A percentile compares a stretch with the other conserved stretches of the same genome.
These are phyloP conservation scores for Trametes coccinea DNA, from an alignment of 768 basidiomycete genomes.

Conservation along the genomic window DNA sequence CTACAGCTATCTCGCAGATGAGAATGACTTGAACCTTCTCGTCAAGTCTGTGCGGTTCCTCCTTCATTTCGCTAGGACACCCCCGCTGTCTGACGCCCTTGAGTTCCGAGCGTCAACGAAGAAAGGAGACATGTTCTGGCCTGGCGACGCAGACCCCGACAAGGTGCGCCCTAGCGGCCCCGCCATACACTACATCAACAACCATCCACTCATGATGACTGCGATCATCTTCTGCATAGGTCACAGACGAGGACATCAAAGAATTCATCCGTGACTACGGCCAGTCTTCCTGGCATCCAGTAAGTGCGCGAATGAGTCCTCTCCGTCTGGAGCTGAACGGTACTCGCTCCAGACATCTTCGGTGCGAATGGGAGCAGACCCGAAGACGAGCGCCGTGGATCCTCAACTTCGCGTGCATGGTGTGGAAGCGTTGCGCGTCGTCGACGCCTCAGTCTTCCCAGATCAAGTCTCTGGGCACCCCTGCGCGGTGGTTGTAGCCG, in stretches of 20 bases:
- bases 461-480: conserved; percentile 20
- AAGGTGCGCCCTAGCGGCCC: background rate
- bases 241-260: conserved; percentile 13
- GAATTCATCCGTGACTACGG: conserved; percentile 3
- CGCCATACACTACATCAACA: no score
- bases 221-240: background rate
- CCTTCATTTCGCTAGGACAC: conserved; percentile 7
- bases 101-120: background rate
- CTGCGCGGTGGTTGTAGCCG: conserved; percentile 14
- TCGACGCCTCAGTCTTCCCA: conserved; percentile 19
- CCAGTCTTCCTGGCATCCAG: conserved; percentile 27
- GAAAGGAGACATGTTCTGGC: conserved; percentile 17
- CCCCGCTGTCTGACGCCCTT: conserved; percentile 14
- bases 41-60: conserved; percentile 10
- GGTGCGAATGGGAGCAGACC: conserved; percentile 36
- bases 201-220: background rate
- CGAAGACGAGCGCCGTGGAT: conserved; percentile 42
- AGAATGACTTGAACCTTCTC: conserved; percentile 17
- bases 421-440: conserved; percentile 40
- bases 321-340: background rate
- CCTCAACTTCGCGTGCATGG: conserved; percentile 44
- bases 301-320: background rate
- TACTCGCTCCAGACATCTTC: conserved; percentile 30
- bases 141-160: conserved; percentile 17
- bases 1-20: conserved; percentile 19